Conservation (phyloP, 139 green algal species). For the Auxenochlorella pyrenoidosa region DNA sequence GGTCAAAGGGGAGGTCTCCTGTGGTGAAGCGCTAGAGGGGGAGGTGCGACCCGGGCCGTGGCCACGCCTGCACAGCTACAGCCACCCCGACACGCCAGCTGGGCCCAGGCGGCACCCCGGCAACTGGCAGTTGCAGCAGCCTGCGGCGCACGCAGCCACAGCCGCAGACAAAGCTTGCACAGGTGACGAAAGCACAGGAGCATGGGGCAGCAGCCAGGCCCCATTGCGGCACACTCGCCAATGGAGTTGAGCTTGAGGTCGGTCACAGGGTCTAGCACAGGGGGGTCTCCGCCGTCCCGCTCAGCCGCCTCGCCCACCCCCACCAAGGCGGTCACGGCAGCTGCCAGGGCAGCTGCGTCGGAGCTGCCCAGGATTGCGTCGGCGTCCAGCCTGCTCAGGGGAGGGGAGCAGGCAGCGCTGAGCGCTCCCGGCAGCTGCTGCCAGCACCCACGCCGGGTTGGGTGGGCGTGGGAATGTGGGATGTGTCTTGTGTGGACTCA, state of each 20-base stretch:
- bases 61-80: too few species aligned
- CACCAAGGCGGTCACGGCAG: slow-evolving; percentile 49
- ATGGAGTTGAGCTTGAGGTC: slow-evolving; percentile 63
- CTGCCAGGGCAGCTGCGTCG: slow-evolving; percentile 36
- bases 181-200: not conserved
- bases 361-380: slow-evolving; percentile 51
- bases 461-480: too few species aligned
- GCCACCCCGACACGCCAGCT: too few species aligned
- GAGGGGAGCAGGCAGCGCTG: not conserved
- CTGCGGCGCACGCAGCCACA: too few species aligned
- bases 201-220: too few species aligned
- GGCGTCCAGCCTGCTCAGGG: slow-evolving; percentile 45
- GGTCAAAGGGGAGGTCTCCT: too few species aligned
- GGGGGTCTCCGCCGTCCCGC: slow-evolving; percentile 3
- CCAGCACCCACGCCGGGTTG: too few species aligned
- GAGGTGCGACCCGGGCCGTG: too few species aligned
- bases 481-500: too few species aligned
- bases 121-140: not conserved
- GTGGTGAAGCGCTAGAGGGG: too few species aligned
- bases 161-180: not conserved
- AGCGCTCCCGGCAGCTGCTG: not conserved
- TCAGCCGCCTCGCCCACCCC: slow-evolving; percentile 37
- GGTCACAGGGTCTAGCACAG: slow-evolving; percentile 42
- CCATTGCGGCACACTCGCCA: not conserved
- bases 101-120: too few species aligned